Conservation (phyloP, 169 alveolate genomes). For the Pseudocohnilembus persalinus region DNA sequence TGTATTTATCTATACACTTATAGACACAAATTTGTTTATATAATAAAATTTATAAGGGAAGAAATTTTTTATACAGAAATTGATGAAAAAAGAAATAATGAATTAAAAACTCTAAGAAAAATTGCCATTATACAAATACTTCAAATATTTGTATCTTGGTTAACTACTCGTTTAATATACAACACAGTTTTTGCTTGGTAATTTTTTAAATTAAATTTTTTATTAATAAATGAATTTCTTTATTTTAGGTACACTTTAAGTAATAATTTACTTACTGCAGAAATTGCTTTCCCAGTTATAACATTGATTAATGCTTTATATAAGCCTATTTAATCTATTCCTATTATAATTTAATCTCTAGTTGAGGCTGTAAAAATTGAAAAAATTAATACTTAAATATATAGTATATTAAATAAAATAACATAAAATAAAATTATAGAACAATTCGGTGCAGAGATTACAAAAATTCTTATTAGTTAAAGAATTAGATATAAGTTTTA, state of each 20-base stretch:
- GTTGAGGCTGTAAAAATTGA: slow-evolving; percentile 26
- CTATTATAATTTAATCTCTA: slow-evolving; percentile 39
- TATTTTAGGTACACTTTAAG: slow-evolving; percentile 33
- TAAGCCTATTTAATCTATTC: slow-evolving; percentile 52
- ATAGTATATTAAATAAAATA: too few species aligned
- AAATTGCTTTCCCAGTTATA: slow-evolving; percentile 47
- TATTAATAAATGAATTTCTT: too few species aligned
- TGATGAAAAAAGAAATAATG: slow-evolving; percentile 46
- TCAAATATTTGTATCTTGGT: slow-evolving; percentile 51
- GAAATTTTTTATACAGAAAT: slow-evolving; percentile 46
- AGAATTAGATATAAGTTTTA: slow-evolving; percentile 37
- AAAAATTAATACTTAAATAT: too few species aligned
- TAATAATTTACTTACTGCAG: slow-evolving; percentile 41
- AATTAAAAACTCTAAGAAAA: slow-evolving; percentile 39
- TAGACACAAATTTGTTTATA: too few species aligned
- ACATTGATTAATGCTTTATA: slow-evolving; percentile 46
- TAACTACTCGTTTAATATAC: slow-evolving; percentile 52
- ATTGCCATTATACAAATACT: slow-evolving; percentile 31
- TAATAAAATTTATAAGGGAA: slow-evolving; percentile 30
- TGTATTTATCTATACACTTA: too few species aligned
- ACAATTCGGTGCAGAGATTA: slow-evolving; percentile 49
- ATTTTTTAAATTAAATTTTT: too few species aligned
- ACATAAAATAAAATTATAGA: too few species aligned
- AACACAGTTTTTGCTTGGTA: slow-evolving; percentile 43
- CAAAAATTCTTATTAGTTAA: slow-evolving; percentile 41